Percentiles rank a stretch among this genome's conserved stretches.
phyloP scores from a whole-genome alignment of 2,329 filamentous ascomycete genomes.

The Graphilbum fragrans region DNA sequence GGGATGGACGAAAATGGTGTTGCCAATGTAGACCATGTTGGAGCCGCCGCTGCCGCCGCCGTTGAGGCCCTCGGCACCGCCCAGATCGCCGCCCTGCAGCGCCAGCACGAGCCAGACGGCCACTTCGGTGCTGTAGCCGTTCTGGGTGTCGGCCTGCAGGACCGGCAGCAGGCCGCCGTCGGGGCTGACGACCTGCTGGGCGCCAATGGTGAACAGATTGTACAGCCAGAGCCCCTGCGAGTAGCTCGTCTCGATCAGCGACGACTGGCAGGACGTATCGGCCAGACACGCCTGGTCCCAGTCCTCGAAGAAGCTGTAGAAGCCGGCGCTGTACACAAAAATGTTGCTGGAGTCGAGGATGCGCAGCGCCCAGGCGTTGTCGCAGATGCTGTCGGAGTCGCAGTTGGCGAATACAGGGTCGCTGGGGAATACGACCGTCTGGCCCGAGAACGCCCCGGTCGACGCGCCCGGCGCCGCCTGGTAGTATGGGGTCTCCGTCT shows the following conservation, averaged over 20 bases:
- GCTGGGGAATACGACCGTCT: neutral
- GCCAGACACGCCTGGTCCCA: too few species aligned
- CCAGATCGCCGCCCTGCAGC: too few species aligned
- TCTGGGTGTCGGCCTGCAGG: neutral
- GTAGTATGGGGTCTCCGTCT: conserved; percentile 57
- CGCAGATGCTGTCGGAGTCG: conserved; percentile 10
- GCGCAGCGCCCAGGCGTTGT: conserved; percentile 13
- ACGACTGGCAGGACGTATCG: conserved; percentile 9
- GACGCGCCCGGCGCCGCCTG: conserved; percentile 28
- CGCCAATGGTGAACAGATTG: conserved; percentile 1
- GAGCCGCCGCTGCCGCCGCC: neutral
- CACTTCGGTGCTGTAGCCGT: neutral
- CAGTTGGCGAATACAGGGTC: conserved; percentile 11
- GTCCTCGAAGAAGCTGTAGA: conserved; percentile 14
- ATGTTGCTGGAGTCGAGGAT: conserved; percentile 10
- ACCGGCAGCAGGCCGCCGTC: neutral
- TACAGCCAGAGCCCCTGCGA: neutral
- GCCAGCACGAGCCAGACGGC: neutral
- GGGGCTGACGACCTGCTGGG: neutral
- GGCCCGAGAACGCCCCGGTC: conserved; percentile 10
- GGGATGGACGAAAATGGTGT: neutral
- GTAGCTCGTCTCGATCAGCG: neutral
- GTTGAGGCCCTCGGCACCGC: neutral
- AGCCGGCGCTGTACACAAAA: conserved; percentile 13
- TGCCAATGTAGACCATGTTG: neutral